Percentiles rank a stretch among this genome's conserved stretches.
Evolutionary conservation across 805 yeast genomes (phyloP).

Genomic region (Lipomyces yamadae): DNA sequence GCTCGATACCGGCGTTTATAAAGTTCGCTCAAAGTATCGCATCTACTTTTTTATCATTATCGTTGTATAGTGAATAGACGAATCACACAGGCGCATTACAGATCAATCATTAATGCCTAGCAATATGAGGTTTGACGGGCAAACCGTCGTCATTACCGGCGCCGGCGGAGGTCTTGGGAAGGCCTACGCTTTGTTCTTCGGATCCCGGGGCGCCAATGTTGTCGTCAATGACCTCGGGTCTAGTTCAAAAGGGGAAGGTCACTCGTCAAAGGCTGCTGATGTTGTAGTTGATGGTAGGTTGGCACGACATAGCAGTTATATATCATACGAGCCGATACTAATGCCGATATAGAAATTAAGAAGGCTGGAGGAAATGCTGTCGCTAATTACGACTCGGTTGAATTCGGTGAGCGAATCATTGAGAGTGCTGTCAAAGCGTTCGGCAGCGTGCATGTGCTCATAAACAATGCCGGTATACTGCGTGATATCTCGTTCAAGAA

Average conservation of each 20-base stretch:
- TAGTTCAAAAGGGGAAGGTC: constrained; percentile 70
- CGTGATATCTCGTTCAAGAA: constrained; percentile 86
- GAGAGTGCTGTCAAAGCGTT: constrained; percentile 83
- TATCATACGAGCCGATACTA: not conserved
- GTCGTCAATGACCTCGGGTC: constrained; percentile 96
- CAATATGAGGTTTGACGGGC: constrained; percentile 64
- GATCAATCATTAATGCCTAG: not conserved
- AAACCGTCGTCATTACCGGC: constrained; percentile 93
- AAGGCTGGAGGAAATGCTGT: constrained; percentile 82
- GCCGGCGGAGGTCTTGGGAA: constrained; percentile 98
- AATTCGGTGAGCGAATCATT: constrained; percentile 80
- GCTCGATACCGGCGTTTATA: not conserved
- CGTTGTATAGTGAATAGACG: not conserved
- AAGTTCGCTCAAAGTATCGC: not conserved
- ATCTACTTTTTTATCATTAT: not conserved
- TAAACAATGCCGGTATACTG: constrained; percentile 94
- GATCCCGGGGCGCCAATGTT: constrained; percentile 89
- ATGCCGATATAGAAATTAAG: constrained; percentile 62
- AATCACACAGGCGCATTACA: not conserved
- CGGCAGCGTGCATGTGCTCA: constrained; percentile 85
- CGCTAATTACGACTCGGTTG: constrained; percentile 91
- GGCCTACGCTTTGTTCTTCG: constrained; percentile 84
- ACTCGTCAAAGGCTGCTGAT: constrained; percentile 73
- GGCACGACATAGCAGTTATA: not conserved
- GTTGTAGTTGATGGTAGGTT: constrained; percentile 65